Evolutionary conservation across 2,329 filamentous ascomycete genomes (phyloP).

Genomic region (Cladosporium sp.): DNA sequence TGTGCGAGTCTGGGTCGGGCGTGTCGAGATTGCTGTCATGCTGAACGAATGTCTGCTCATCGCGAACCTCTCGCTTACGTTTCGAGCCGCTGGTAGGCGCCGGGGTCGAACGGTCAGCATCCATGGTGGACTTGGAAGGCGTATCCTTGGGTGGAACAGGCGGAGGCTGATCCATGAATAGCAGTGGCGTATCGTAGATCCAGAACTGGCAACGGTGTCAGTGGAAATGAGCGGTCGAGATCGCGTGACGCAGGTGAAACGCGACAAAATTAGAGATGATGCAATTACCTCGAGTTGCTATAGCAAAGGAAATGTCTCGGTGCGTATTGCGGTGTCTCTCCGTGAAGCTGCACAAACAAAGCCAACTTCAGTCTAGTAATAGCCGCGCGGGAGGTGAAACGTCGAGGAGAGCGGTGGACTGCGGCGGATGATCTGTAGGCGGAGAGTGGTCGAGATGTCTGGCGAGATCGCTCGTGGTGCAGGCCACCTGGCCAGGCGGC

Average conservation of each 20-base stretch:
- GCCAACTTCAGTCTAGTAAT: background rate
- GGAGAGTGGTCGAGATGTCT: background rate
- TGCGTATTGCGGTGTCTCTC: slow-evolving; percentile 6
- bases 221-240: slow-evolving; percentile 3
- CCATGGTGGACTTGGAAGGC: slow-evolving; percentile 20
- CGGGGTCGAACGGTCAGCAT: slow-evolving; percentile 15
- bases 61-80: slow-evolving; percentile 24
- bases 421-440: background rate
- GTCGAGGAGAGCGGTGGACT: slow-evolving; percentile 3
- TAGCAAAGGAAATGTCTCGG: slow-evolving; percentile 6
- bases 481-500: background rate
- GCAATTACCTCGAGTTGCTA: slow-evolving; percentile 7
- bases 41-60: slow-evolving; percentile 19
- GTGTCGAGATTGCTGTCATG: slow-evolving; percentile 18
- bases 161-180: slow-evolving; percentile 21
- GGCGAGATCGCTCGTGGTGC: background rate
- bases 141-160: slow-evolving; percentile 29
- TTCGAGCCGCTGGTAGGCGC: slow-evolving; percentile 26
- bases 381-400: background rate
- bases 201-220: slow-evolving; percentile 3
- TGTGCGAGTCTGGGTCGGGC: slow-evolving; percentile 20
- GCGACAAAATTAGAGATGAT: slow-evolving; percentile 6
- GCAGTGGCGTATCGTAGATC: background rate
- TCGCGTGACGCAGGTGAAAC: background rate
- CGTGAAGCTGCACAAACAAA: slow-evolving; percentile 13